These are phyloP conservation scores for Berberis thunbergii DNA, from an alignment of 164 flowering plant species.

Conservation along the genomic window DNA sequence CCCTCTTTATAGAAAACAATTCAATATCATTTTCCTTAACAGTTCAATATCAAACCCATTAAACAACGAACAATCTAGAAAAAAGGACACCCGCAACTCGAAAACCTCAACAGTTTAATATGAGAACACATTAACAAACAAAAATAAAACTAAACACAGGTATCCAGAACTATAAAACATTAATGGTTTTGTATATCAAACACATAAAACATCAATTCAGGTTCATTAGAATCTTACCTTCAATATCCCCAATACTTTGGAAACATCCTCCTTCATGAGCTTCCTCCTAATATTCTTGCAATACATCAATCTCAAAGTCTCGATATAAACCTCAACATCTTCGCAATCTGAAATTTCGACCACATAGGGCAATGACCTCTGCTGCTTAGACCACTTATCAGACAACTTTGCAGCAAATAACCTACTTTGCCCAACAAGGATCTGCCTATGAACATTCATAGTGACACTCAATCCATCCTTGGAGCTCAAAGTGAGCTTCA, in stretches of 20 bases:
- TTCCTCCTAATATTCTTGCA: conserved; percentile 71
- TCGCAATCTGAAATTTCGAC: conserved; percentile 88
- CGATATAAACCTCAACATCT: conserved; percentile 72
- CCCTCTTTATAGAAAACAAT: too few relatives aligned
- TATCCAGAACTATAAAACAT: neutral
- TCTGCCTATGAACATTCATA: conserved; percentile 58
- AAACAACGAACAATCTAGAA: too few relatives aligned
- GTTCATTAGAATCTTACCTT: conserved; percentile 37
- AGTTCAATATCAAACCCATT: too few relatives aligned
- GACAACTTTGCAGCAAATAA: conserved; percentile 67
- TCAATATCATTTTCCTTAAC: too few relatives aligned
- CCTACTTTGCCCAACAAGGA: conserved; percentile 63
- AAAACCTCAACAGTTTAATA: too few relatives aligned
- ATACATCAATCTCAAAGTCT: conserved; percentile 77
- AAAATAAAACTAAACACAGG: neutral
- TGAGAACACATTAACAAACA: too few relatives aligned
- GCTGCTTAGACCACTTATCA: conserved; percentile 52
- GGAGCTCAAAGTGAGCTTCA: conserved; percentile 66
- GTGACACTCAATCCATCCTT: conserved; percentile 62
- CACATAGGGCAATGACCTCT: conserved; percentile 32
- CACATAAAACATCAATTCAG: neutral
- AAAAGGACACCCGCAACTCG: too few relatives aligned
- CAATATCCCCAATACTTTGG: conserved; percentile 71
- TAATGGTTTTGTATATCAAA: too few relatives aligned
- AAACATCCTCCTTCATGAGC: conserved; percentile 78